A percentile compares a stretch with the other conserved stretches of the same genome.
Evolutionary conservation across 495 filamentous ascomycete genomes (phyloP).

Genomic region (Penicillium flavigenum): DNA sequence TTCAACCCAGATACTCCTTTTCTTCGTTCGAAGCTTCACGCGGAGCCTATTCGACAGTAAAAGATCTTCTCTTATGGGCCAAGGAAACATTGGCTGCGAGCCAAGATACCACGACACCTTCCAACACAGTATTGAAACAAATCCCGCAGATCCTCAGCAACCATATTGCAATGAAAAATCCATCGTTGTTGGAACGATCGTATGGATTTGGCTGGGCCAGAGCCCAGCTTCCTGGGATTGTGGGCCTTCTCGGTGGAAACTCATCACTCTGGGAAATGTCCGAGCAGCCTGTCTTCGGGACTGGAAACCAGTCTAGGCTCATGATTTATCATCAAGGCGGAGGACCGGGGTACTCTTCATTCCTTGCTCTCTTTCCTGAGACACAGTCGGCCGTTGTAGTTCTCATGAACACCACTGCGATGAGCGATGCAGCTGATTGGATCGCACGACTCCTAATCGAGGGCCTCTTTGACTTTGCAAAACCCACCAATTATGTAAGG

Average conservation of each 20-base stretch:
- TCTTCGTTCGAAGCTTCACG: slow-evolving; percentile 2
- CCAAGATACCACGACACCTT: background rate
- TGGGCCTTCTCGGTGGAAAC: slow-evolving; percentile 5
- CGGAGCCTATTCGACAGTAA: slow-evolving; percentile 7
- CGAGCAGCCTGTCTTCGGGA: slow-evolving; percentile 4
- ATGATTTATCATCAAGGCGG: slow-evolving; percentile 13
- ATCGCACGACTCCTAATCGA: slow-evolving; percentile 4
- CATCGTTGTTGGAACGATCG: background rate
- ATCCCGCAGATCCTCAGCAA: background rate
- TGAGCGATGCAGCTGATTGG: slow-evolving; percentile 7
- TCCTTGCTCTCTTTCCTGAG: slow-evolving; percentile 12
- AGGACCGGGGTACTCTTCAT: slow-evolving; percentile 3
- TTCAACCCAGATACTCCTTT: background rate
- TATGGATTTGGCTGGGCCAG: slow-evolving; percentile 9
- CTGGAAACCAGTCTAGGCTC: background rate
- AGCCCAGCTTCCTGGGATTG: slow-evolving; percentile 5
- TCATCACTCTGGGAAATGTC: slow-evolving; percentile 1
- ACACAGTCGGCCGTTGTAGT: slow-evolving; percentile 11
- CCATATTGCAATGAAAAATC: slow-evolving; percentile 2
- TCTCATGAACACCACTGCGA: slow-evolving; percentile 4
- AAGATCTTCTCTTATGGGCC: slow-evolving; percentile 8
- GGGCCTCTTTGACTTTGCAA: slow-evolving; percentile 1
- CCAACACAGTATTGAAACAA: slow-evolving; percentile 3
- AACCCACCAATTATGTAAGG: background rate
- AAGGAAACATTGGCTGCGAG: slow-evolving; percentile 6